A percentile compares a stretch with the other conserved stretches of the same genome.
These are phyloP conservation scores for Pythium coloratum DNA, from an alignment of 352 stramenopile species.

Conservation along the genomic window DNA sequence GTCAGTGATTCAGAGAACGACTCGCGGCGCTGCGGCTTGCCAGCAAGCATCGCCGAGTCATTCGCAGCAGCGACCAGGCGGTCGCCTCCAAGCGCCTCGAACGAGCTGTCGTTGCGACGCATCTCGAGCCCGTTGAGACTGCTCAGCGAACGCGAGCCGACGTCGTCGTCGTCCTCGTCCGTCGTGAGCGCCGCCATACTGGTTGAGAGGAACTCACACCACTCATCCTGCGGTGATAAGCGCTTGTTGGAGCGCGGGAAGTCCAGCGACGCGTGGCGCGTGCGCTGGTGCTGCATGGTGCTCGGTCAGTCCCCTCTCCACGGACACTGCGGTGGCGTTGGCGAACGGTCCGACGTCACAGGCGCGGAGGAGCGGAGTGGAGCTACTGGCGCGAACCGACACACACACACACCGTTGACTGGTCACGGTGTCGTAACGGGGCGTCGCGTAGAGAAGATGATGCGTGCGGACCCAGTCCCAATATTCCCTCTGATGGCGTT, in stretches of 20 bases:
- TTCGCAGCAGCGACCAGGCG: slow-evolving; percentile 5
- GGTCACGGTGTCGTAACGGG: not conserved
- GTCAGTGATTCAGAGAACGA: slow-evolving; percentile 36
- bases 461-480: not conserved
- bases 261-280: slow-evolving; percentile 37
- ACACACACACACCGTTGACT: not conserved
- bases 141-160: slow-evolving; percentile 30
- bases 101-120: slow-evolving; percentile 10
- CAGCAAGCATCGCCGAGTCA: slow-evolving; percentile 1
- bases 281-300: slow-evolving; percentile 29
- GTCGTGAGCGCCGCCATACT: slow-evolving; percentile 37
- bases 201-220: slow-evolving; percentile 36
- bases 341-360: not conserved
- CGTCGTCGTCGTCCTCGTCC: slow-evolving; percentile 32
- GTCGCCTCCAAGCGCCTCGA: slow-evolving; percentile 9
- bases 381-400: not conserved
- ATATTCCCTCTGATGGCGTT: not conserved
- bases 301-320: not conserved
- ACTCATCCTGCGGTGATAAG: slow-evolving; percentile 33
- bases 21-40: slow-evolving; percentile 25
- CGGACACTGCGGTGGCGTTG: not conserved
- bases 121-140: slow-evolving; percentile 29
- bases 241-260: slow-evolving; percentile 29
- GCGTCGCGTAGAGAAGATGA: slow-evolving; percentile 6
- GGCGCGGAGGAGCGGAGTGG: not conserved